A percentile compares a stretch with the other conserved stretches of the same genome.
Conservation (phyloP, 805 yeast genomes). For the Nakazawaea anatomiae region DNA sequence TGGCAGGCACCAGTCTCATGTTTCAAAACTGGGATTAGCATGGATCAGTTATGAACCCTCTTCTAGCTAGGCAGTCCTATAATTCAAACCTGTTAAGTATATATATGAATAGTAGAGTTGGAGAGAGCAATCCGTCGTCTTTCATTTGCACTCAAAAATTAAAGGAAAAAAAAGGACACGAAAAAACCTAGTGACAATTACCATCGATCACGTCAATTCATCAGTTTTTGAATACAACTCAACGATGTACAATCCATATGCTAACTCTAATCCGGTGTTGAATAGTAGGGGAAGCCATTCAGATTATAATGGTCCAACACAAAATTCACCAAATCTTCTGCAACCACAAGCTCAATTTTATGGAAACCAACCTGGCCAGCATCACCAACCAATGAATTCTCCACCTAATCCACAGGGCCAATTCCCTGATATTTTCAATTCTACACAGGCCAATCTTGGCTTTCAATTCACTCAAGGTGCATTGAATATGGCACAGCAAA, state of each 20-base stretch:
- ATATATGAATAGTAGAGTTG: too few relatives aligned
- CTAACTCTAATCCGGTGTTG: constrained; percentile 4
- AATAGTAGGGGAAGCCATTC: constrained; percentile 2
- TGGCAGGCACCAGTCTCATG: too few relatives aligned
- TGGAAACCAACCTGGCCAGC: constrained; percentile 11
- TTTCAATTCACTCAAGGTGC: constrained; percentile 86
- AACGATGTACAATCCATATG: constrained; percentile 11
- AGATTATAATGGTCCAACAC: background rate
- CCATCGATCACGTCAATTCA: too few relatives aligned
- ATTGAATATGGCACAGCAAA: constrained; percentile 72
- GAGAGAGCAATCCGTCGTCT: background rate
- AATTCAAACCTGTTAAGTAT: too few relatives aligned
- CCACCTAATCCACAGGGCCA: constrained; percentile 17
- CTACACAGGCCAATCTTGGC: constrained; percentile 80
- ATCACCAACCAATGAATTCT: constrained; percentile 13
- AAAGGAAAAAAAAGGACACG: background rate
- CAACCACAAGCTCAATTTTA: constrained; percentile 7
- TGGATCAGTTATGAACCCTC: too few relatives aligned
- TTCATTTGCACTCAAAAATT: background rate
- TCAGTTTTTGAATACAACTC: too few relatives aligned
- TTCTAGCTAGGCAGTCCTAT: too few relatives aligned
- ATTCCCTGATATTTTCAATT: constrained; percentile 46
- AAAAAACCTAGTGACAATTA: background rate
- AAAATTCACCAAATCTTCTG: background rate
- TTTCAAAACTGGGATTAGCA: too few relatives aligned